A percentile compares a stretch with the other conserved stretches of the same genome.
These are phyloP conservation scores for Aspergillus vadensis DNA, from an alignment of 2,329 filamentous ascomycete species.

Conservation along the genomic window DNA sequence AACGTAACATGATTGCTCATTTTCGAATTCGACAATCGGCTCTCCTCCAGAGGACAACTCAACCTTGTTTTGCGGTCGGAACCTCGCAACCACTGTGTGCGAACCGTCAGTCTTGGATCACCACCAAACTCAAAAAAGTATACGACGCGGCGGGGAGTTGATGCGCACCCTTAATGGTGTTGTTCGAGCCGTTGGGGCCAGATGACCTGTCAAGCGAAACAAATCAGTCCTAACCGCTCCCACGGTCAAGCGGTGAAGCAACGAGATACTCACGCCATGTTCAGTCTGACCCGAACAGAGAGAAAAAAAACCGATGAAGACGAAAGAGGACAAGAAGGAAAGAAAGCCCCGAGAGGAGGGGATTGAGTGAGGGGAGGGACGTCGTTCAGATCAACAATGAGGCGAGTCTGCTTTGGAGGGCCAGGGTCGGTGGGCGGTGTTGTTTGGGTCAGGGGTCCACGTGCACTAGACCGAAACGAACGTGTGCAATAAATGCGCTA, in stretches of 20 bases:
- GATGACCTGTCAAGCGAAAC: constrained; percentile 32
- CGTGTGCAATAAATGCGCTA: not conserved
- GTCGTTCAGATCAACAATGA: constrained; percentile 20
- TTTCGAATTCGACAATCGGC: constrained; percentile 85
- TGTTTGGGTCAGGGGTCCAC: constrained; percentile 34
- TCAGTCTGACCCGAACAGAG: constrained; percentile 28
- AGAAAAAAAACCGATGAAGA: not conserved
- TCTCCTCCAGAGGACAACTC: constrained; percentile 88
- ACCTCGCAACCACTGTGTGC: constrained; percentile 84
- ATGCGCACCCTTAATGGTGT: constrained; percentile 57
- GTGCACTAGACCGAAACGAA: constrained; percentile 19
- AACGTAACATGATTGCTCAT: constrained; percentile 83
- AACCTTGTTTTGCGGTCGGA: constrained; percentile 93
- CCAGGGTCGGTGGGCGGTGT: constrained; percentile 16
- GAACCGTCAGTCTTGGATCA: constrained; percentile 44
- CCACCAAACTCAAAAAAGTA: not conserved
- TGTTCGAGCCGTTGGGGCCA: constrained; percentile 44
- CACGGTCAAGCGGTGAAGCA: constrained; percentile 10
- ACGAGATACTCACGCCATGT: constrained; percentile 50
- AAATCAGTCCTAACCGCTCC: constrained; percentile 14
- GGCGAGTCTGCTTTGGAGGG: constrained; percentile 8
- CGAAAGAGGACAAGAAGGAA: constrained; percentile 17
- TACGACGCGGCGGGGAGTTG: not conserved
- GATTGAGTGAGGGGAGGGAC: constrained; percentile 9
- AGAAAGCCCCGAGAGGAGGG: constrained; percentile 29